These are phyloP conservation scores for Streptanthus diversifolius DNA, from an alignment of 345 rosid species.

Conservation along the genomic window DNA sequence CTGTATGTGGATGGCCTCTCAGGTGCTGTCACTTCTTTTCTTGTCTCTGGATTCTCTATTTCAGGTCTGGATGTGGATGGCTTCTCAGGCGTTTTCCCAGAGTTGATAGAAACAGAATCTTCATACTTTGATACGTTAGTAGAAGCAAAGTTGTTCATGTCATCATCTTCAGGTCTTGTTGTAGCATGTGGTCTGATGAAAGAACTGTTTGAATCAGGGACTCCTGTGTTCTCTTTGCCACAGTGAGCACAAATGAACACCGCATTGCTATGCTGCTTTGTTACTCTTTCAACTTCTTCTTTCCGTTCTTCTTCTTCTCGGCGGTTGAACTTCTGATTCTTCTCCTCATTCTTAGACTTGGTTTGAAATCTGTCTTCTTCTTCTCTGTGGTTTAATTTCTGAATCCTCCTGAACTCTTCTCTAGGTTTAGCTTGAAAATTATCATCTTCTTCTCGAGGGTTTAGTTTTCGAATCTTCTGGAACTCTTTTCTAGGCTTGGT, in stretches of 20 bases:
- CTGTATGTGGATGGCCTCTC: background rate
- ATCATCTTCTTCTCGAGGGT: constrained; percentile 7
- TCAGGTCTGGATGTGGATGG: constrained; percentile 21
- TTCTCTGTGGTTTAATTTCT: background rate
- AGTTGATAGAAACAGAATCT: constrained; percentile 20
- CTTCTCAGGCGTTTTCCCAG: background rate
- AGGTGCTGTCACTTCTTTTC: constrained; percentile 1
- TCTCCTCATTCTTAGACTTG: background rate
- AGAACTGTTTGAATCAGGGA: constrained; percentile 1
- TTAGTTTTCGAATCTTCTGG: background rate
- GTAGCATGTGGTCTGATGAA: background rate
- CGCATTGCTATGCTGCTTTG: background rate
- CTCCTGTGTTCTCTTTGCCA: constrained; percentile 23
- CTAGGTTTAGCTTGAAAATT: constrained; percentile 1
- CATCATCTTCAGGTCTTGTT: constrained; percentile 16
- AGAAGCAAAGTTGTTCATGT: constrained; percentile 14
- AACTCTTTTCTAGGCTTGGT: constrained; percentile 6
- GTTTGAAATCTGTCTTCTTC: constrained; percentile 3
- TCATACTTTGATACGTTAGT: background rate
- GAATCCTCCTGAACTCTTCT: background rate
- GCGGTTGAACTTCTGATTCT: background rate
- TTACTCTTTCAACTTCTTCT: background rate
- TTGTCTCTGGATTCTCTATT: background rate
- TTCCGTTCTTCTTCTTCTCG: background rate
- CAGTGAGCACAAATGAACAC: constrained; percentile 26